Conservation (phyloP, 202 grass and related monocot genomes). For the Schoenoplectus triqueter region DNA sequence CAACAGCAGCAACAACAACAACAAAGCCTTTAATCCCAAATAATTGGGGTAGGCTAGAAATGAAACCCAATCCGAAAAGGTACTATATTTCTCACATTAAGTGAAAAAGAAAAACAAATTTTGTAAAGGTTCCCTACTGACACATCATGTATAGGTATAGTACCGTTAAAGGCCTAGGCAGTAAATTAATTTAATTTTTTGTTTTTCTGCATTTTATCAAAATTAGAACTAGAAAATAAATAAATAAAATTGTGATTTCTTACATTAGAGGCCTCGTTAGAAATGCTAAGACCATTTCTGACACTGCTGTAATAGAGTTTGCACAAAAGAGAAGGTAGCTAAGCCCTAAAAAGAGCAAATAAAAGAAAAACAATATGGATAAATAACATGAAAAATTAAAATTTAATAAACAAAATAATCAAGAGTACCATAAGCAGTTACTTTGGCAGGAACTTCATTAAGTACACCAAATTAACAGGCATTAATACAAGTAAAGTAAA, state of each 20-base stretch:
- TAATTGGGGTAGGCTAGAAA: no score
- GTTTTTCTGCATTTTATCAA: not conserved
- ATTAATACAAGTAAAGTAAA: not conserved
- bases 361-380: not conserved
- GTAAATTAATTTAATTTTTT: conserved; percentile 12
- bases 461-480: conserved; percentile 47
- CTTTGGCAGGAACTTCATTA: conserved; percentile 61
- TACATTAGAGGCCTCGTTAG: conserved; percentile 66
- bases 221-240: conserved; percentile 14
- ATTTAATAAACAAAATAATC: not conserved
- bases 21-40: no score
- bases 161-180: not conserved
- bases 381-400: not conserved
- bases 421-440: conserved; percentile 15
- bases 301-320: not conserved
- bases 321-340: not conserved
- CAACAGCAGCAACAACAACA: no score
- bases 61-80: no score
- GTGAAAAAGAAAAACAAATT: not conserved
- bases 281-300: conserved; percentile 65
- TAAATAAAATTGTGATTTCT: not conserved
- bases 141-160: not conserved
- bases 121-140: not conserved
- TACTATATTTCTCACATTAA: conserved; percentile 3
- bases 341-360: conserved; percentile 15